Evolutionary conservation across 2,329 filamentous ascomycete genomes (phyloP).

Genomic region (Rhynchosporium agropyri): DNA sequence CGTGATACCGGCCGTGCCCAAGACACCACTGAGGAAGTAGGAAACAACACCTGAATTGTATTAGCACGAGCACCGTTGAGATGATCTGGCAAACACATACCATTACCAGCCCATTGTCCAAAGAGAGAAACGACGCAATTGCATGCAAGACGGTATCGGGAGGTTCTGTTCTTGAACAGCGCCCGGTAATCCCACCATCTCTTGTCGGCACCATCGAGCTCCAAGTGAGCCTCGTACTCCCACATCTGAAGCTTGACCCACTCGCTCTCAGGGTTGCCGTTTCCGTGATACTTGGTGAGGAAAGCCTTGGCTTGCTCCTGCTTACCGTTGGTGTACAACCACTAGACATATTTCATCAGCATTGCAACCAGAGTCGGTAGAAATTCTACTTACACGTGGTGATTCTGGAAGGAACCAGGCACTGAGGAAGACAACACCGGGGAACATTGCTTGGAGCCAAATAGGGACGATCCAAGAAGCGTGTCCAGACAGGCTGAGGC

Average conservation of each 20-base stretch:
- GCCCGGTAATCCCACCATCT: slow-evolving; percentile 58
- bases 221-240: slow-evolving; percentile 53
- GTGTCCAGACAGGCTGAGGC: slow-evolving; percentile 45
- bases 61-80: neutral
- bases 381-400: slow-evolving; percentile 43
- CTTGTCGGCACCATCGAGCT: slow-evolving; percentile 55
- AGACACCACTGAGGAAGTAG: slow-evolving; percentile 57
- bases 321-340: slow-evolving; percentile 47
- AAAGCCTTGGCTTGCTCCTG: slow-evolving; percentile 45
- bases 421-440: slow-evolving; percentile 49
- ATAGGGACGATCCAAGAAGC: slow-evolving; percentile 53
- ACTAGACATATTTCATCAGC: slow-evolving; percentile 39
- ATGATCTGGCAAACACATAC: slow-evolving; percentile 13
- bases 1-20: slow-evolving; percentile 53
- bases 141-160: slow-evolving; percentile 52
- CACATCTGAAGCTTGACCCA: slow-evolving; percentile 54
- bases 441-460: slow-evolving; percentile 56
- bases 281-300: slow-evolving; percentile 54
- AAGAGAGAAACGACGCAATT: slow-evolving; percentile 55
- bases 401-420: slow-evolving; percentile 53
- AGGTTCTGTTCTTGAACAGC: slow-evolving; percentile 52
- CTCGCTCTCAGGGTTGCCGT: slow-evolving; percentile 52
- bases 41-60: slow-evolving; percentile 43
- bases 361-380: slow-evolving; percentile 18
- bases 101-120: slow-evolving; percentile 52